A percentile compares a stretch with the other conserved stretches of the same genome.
These are phyloP conservation scores for Aureobasidium zeae DNA, from an alignment of 2,329 filamentous ascomycete genomes.

Conservation along the genomic window DNA sequence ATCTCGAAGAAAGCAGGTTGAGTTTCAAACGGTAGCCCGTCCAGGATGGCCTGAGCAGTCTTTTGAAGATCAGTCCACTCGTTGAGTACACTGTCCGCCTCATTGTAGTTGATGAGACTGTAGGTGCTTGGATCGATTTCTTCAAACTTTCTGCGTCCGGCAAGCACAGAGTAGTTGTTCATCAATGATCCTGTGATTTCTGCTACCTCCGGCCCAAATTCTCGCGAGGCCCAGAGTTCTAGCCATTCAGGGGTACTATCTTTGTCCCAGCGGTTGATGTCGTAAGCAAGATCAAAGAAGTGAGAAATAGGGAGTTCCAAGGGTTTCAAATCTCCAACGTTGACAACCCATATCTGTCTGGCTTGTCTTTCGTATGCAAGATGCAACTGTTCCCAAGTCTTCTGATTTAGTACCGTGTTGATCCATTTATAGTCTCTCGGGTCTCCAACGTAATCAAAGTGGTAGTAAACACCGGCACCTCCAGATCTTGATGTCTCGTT, in stretches of 20 bases:
- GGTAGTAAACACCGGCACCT: conserved; percentile 59
- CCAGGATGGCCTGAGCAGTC: conserved; percentile 48
- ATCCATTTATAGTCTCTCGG: conserved; percentile 47
- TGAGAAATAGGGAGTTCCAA: conserved; percentile 58
- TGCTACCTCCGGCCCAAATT: conserved; percentile 45
- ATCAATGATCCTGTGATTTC: conserved; percentile 44
- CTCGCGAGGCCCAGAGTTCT: conserved; percentile 46
- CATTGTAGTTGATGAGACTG: conserved; percentile 54
- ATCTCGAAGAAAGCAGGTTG: conserved; percentile 55
- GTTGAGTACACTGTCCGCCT: conserved; percentile 49
- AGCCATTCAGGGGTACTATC: conserved; percentile 50
- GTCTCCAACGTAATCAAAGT: conserved; percentile 54
- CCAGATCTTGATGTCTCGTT: conserved; percentile 52
- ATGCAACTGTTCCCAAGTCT: conserved; percentile 57
- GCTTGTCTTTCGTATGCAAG: conserved; percentile 51
- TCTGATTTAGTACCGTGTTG: conserved; percentile 56
- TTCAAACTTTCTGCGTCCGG: conserved; percentile 53
- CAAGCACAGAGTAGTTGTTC: conserved; percentile 48
- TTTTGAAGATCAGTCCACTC: conserved; percentile 47
- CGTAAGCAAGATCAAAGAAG: conserved; percentile 60
- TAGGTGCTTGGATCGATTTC: conserved; percentile 50
- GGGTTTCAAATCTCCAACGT: conserved; percentile 58
- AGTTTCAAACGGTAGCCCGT: conserved; percentile 40
- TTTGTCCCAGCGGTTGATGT: conserved; percentile 48
- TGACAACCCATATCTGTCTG: conserved; percentile 56